Evolutionary conservation across 1,139 yeast genomes (phyloP), one percentile per base, ranked within the genome.

Genomic region (Diutina sp.): DNA sequence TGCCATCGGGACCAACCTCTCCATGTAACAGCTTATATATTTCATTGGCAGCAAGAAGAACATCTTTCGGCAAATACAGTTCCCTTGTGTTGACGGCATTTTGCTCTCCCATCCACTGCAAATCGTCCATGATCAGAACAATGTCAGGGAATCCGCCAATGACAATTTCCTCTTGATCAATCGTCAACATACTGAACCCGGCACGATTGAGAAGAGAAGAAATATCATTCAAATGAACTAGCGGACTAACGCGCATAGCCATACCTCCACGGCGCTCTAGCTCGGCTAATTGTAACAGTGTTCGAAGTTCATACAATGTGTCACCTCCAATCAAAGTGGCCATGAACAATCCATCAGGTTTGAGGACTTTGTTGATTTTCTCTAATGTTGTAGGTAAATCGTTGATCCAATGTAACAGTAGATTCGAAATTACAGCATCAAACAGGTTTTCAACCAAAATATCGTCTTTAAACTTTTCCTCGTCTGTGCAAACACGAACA

Each of bases 301-400:
- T 87, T 56, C 96, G 76, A 57, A 89, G 73, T 67, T 89, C 96
- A 64, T 83, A 89, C 32, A 89, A 71, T 0, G 95, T 85, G 66
- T 89, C 96, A 6, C 93, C 95, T 7, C 95, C 95, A 63, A 87
- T 80, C 75, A 89, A 78, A n/a, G 90, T 80, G 1, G 87, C 95
- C 78, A 89, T 77, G 62, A 89, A 87, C 66, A 90, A 74, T 1
- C 96, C 95, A 66, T 89, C 96, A 0, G 95, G 95, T 58, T 82
- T 83, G 54, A 89, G 71, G 25, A 87, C 76, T n/a, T 72, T 66
- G 64, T 84, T 82, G 60, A 88, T 77, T 58, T 82, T 77, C 28
- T 72, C 67, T 56, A 88, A 74, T 1, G 83, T 78, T 1, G 77
- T 74, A 0, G 96, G 96, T 30, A 89, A 74, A 63, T 89, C 93